phyloP scores from a whole-genome alignment of 768 basidiomycete genomes.

The Pholiota microspora region DNA sequence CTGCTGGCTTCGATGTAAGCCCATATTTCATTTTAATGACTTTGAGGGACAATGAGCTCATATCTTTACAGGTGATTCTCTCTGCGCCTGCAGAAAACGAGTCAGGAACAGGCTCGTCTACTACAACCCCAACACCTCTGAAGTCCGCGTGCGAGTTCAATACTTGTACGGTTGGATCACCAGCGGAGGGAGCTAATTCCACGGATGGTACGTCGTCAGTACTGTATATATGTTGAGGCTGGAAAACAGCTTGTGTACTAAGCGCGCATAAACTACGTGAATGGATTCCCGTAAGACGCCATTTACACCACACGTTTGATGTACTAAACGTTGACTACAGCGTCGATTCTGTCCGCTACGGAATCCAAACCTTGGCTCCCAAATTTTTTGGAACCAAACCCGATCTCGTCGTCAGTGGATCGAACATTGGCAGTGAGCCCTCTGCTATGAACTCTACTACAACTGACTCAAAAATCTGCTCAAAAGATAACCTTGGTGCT shows the following conservation, averaged over 20 bases:
- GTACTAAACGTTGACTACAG: not conserved
- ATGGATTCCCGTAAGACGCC: conserved; percentile 30
- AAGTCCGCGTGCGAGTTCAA: conserved; percentile 43
- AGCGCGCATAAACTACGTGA: conserved; percentile 36
- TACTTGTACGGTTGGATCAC: conserved; percentile 43
- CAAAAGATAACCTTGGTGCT: conserved; percentile 31
- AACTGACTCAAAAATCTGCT: not conserved
- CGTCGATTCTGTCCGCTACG: conserved; percentile 33
- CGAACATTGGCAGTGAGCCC: conserved; percentile 42
- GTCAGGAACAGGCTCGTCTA: conserved; percentile 45
- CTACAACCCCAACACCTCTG: conserved; percentile 31
- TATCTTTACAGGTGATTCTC: conserved; percentile 36
- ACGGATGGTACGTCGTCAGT: conserved; percentile 30
- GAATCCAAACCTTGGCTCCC: conserved; percentile 45
- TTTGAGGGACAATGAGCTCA: not conserved
- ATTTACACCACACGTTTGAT: not conserved
- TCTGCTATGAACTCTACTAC: not conserved
- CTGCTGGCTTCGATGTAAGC: conserved; percentile 37
- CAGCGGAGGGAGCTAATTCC: conserved; percentile 39
- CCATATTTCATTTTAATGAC: no score
- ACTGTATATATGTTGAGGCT: no score
- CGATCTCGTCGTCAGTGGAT: conserved; percentile 45
- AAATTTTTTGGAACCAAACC: conserved; percentile 36
- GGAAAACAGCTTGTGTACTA: not conserved
- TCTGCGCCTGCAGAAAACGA: conserved; percentile 45